phyloP scores from a whole-genome alignment of 768 basidiomycete genomes.

The Rubroboletus pulcherrimus region DNA sequence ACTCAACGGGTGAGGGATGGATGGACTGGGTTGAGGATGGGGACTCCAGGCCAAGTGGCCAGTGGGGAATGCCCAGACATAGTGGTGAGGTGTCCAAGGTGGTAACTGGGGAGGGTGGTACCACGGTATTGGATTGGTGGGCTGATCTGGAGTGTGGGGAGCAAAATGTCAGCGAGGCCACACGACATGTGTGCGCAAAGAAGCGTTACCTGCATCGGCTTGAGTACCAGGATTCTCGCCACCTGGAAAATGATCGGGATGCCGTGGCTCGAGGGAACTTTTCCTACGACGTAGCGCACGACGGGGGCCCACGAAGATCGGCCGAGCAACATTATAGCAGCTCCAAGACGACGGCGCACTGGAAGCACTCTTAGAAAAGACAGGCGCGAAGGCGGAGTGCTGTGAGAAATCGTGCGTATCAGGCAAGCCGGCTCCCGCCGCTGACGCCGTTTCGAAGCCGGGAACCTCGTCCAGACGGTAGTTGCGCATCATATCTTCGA shows the following conservation, averaged over 20 bases:
- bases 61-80: conserved; percentile 22
- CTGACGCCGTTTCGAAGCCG: conserved; percentile 4
- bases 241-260: conserved; percentile 14
- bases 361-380: conserved; percentile 10
- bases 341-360: background rate
- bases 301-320: conserved; percentile 14
- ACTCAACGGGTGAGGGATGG: background rate
- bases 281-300: conserved; percentile 5
- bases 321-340: conserved; percentile 4
- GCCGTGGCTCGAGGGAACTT: conserved; percentile 1
- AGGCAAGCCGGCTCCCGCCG: background rate
- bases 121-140: conserved; percentile 5
- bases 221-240: conserved; percentile 22
- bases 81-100: conserved; percentile 19
- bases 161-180: conserved; percentile 1
- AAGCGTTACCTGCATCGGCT: conserved; percentile 15
- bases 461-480: conserved; percentile 20
- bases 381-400: conserved; percentile 19
- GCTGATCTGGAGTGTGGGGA: conserved; percentile 7
- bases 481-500: conserved; percentile 24
- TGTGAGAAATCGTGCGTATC: conserved; percentile 11
- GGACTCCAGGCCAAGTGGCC: conserved; percentile 28
- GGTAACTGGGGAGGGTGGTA: conserved; percentile 4
- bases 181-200: background rate
- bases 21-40: conserved; percentile 15